Evolutionary conservation across 78 protist species (phyloP).

Genomic region (Abeoforma whisleri): DNA sequence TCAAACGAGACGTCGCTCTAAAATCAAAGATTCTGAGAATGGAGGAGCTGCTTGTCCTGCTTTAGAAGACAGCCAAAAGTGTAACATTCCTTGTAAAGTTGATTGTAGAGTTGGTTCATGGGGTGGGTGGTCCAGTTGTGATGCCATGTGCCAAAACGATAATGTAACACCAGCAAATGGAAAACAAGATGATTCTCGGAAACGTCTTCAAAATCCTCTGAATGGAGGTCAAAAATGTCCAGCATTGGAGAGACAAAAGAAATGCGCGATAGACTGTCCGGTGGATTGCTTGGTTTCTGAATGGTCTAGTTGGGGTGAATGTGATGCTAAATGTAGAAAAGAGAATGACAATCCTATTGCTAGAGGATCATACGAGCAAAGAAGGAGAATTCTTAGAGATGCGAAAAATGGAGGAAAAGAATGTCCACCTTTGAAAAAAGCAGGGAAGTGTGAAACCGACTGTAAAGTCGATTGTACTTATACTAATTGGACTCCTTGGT

Average conservation of each 20-base stretch:
- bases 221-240: not conserved
- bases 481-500: too few species aligned
- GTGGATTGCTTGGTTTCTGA: not conserved
- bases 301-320: not conserved
- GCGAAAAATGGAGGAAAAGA: not conserved
- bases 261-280: not conserved
- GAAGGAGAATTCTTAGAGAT: not conserved
- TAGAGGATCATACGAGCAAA: not conserved
- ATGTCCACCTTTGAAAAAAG: not conserved
- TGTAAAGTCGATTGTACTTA: not conserved
- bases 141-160: too few species aligned
- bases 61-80: not conserved
- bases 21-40: not conserved
- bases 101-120: not conserved
- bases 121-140: too few species aligned
- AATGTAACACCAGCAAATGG: too few species aligned
- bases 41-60: too few species aligned
- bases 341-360: not conserved
- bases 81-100: not conserved
- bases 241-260: not conserved
- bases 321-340: not conserved
- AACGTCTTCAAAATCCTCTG: not conserved
- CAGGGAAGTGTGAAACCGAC: not conserved
- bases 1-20: not conserved
- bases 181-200: not conserved